Conservation (phyloP, 257 asterid species). For the Plectranthus barbatus region DNA sequence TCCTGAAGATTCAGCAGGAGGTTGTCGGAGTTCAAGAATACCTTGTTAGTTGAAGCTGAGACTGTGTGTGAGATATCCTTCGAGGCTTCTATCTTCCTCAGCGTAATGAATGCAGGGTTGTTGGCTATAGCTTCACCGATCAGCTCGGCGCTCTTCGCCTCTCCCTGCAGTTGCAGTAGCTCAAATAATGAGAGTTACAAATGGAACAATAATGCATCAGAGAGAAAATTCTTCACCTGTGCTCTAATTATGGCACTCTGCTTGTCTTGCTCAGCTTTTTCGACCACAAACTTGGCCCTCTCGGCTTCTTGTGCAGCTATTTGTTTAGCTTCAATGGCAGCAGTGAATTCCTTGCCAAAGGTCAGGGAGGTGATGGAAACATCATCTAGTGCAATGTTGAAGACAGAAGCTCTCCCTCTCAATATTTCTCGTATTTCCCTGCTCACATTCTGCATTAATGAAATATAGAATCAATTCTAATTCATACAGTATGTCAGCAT, state of each 20-base stretch:
- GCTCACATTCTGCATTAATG: conserved; percentile 66
- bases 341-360: conserved; percentile 66
- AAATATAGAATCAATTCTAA: no score
- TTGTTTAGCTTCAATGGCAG: conserved; percentile 88
- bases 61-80: conserved; percentile 31
- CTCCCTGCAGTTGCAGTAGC: conserved; percentile 26
- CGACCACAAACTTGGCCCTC: conserved; percentile 77
- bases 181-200: no score
- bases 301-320: conserved; percentile 91
- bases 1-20: no score
- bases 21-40: conserved; percentile 35
- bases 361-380: conserved; percentile 75
- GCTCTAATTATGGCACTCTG: conserved; percentile 66
- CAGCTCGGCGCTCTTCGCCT: conserved; percentile 51
- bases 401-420: conserved; percentile 59
- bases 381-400: conserved; percentile 75
- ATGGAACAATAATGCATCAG: no score
- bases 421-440: conserved; percentile 60
- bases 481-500: no score
- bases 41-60: conserved; percentile 35
- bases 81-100: conserved; percentile 51
- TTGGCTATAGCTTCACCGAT: conserved; percentile 48
- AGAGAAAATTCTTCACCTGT: conserved; percentile 26
- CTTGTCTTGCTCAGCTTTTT: conserved; percentile 90
- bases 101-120: conserved; percentile 40